phyloP scores from a whole-genome alignment of 345 rosid species.

The Schrenkiella parvula region DNA sequence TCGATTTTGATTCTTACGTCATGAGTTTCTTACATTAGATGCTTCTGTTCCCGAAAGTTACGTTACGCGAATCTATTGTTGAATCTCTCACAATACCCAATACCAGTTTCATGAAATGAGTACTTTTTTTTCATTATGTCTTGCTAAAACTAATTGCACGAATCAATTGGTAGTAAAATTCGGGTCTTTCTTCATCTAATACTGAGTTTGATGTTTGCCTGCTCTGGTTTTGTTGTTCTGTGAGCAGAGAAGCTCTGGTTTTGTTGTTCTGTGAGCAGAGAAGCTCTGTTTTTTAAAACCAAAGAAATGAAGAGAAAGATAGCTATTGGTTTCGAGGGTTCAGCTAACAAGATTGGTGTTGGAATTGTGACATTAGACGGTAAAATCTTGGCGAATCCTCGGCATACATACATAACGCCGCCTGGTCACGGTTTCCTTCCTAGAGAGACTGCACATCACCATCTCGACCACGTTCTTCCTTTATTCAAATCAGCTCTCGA shows the following conservation, averaged over 20 bases:
- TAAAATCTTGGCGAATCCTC: conserved; percentile 80
- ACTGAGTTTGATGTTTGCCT: background rate
- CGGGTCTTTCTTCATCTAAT: background rate
- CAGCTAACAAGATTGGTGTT: conserved; percentile 91
- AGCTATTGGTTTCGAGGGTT: conserved; percentile 91
- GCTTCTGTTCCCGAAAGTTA: background rate
- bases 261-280: background rate
- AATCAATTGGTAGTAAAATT: background rate
- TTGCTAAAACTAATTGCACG: background rate
- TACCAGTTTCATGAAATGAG: background rate
- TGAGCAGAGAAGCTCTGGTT: background rate
- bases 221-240: background rate
- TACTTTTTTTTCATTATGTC: background rate
- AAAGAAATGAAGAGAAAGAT: conserved; percentile 60
- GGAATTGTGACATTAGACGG: conserved; percentile 87
- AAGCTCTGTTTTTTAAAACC: background rate
- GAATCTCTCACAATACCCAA: background rate
- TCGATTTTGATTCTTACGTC: background rate
- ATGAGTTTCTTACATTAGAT: background rate
- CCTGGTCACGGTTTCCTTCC: conserved; percentile 99
- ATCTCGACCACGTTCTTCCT: conserved; percentile 81
- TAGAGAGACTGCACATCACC: conserved; percentile 92
- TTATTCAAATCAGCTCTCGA: conserved; percentile 65
- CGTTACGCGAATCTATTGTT: background rate
- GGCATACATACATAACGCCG: conserved; percentile 92